A percentile compares a stretch with the other conserved stretches of the same genome.
Evolutionary conservation across 805 yeast genomes (phyloP).

Genomic region (Yamadazyma akitaensis): DNA sequence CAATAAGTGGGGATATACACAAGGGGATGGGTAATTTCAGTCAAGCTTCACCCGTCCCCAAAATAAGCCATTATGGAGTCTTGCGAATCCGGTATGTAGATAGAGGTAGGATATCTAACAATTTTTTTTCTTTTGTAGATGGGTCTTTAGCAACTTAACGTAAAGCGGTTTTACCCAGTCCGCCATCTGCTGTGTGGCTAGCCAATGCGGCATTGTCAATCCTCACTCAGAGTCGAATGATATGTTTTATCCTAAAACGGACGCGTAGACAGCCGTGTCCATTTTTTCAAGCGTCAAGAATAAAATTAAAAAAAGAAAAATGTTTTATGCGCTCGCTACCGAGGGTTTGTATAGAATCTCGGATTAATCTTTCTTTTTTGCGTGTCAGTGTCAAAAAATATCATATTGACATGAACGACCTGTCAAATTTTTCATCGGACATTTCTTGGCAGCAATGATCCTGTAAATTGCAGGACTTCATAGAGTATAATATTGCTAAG

Average conservation of each 20-base stretch:
- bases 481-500: constrained; percentile 6
- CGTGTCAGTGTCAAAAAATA: constrained; percentile 1
- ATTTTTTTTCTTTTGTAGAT: too few relatives aligned
- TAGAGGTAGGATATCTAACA: too few relatives aligned
- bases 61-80: neutral
- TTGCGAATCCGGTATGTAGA: too few relatives aligned
- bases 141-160: too few relatives aligned
- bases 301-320: neutral
- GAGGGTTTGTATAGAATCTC: neutral
- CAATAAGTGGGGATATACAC: neutral
- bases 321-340: neutral
- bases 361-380: constrained; percentile 1
- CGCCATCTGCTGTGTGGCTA: neutral
- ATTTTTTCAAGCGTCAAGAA: neutral
- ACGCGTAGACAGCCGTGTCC: neutral
- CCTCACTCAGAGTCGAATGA: neutral
- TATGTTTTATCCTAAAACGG: neutral
- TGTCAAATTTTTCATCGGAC: neutral
- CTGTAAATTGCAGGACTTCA: constrained; percentile 10
- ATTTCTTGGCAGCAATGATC: neutral
- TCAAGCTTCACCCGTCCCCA: too few relatives aligned
- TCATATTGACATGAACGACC: neutral
- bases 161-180: too few relatives aligned
- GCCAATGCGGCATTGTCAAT: neutral
- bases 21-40: neutral